Evolutionary conservation across 2,329 filamentous ascomycete genomes (phyloP).

Genomic region (Trichoderma afroharzianum): DNA sequence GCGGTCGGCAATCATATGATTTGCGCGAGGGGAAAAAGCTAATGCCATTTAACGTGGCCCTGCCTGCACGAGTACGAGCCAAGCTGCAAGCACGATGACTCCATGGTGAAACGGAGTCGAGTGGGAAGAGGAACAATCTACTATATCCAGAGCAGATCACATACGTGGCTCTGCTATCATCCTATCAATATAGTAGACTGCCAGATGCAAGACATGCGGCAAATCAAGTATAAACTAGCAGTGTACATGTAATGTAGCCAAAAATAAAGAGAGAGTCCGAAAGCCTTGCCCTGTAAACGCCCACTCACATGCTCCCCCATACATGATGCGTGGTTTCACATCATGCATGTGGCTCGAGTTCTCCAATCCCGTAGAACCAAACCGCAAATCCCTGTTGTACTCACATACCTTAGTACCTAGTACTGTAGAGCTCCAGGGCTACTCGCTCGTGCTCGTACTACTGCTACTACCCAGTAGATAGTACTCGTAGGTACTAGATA

Average conservation of each 20-base stretch:
- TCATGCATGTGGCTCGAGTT: background rate
- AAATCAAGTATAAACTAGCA: background rate
- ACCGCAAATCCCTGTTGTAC: background rate
- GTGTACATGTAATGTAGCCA: background rate
- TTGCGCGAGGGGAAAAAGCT: background rate
- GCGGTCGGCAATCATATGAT: background rate
- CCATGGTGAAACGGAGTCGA: background rate
- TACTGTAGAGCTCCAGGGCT: no score
- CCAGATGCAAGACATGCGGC: background rate
- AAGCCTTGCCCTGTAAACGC: background rate
- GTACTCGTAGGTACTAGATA: background rate
- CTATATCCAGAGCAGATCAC: background rate
- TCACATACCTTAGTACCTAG: background rate
- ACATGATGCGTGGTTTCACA: background rate
- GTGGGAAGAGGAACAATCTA: background rate
- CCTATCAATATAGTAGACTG: background rate
- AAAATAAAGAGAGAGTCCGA: background rate
- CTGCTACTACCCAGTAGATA: background rate
- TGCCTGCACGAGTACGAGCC: background rate
- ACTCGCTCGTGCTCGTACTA: background rate
- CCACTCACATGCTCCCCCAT: background rate
- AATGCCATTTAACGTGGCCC: constrained; percentile 4
- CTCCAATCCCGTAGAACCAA: background rate
- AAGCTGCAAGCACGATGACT: background rate
- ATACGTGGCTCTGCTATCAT: background rate